A percentile compares a stretch with the other conserved stretches of the same genome.
Evolutionary conservation across 257 asterid genomes (phyloP).

Genomic region (Salvia rosmarinus): DNA sequence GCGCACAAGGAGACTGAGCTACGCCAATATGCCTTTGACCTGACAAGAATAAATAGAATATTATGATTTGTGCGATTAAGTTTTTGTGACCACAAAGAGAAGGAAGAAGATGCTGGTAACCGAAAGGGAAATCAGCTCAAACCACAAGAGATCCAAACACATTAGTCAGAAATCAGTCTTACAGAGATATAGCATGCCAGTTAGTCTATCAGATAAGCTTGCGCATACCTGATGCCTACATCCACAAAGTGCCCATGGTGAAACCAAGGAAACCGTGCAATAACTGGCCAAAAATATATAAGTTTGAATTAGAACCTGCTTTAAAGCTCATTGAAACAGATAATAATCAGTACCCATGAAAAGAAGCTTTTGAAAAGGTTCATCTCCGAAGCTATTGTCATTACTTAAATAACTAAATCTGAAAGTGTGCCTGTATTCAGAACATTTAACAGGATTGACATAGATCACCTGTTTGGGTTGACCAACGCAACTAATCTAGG

Average conservation of each 20-base stretch:
- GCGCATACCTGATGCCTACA: constrained; percentile 50
- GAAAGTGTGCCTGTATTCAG: background rate
- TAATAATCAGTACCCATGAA: background rate
- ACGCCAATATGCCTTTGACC: constrained; percentile 76
- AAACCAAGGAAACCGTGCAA: constrained; percentile 91
- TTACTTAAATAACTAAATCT: background rate
- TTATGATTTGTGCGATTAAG: constrained; percentile 1
- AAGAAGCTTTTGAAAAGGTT: too few species aligned
- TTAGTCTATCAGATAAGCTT: constrained; percentile 2
- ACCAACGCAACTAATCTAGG: too few species aligned
- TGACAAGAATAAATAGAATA: constrained; percentile 39
- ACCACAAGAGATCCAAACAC: background rate
- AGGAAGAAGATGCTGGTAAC: constrained; percentile 13
- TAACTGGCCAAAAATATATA: constrained; percentile 53
- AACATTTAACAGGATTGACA: background rate
- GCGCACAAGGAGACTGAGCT: constrained; percentile 76
- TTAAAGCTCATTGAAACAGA: background rate
- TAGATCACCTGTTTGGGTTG: too few species aligned
- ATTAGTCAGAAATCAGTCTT: constrained; percentile 14
- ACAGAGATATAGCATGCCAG: constrained; percentile 18
- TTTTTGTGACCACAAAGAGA: constrained; percentile 12
- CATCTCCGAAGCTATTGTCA: background rate
- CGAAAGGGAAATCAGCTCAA: background rate
- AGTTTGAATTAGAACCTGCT: constrained; percentile 26
- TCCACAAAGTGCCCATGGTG: constrained; percentile 90